These are phyloP conservation scores for Rhipidocladum racemiflorum DNA, from an alignment of 176 grass and related monocot species.

Conservation along the genomic window DNA sequence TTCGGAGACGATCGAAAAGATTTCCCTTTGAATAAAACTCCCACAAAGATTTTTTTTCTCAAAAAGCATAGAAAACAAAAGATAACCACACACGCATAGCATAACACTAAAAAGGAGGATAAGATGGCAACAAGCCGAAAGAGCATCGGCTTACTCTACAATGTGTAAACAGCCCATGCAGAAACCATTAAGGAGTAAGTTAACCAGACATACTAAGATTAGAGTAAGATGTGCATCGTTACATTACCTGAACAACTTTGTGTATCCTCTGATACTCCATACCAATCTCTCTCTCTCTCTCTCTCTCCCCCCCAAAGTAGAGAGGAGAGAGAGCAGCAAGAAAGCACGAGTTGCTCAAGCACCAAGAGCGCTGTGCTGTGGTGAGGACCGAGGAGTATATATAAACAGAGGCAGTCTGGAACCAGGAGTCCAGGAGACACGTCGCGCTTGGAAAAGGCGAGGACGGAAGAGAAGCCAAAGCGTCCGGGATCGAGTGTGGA, in stretches of 20 bases:
- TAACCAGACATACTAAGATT: neutral
- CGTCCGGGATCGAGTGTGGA: conserved; percentile 14
- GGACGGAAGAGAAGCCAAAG: neutral
- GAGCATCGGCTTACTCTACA: neutral
- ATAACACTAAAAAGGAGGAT: neutral
- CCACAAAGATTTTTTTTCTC: neutral
- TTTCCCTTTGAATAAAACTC: neutral
- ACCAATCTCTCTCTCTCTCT: no score
- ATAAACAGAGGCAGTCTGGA: no score
- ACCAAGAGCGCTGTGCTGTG: neutral
- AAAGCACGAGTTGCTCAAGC: neutral
- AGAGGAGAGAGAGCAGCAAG: neutral
- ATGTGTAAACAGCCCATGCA: neutral
- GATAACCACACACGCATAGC: neutral
- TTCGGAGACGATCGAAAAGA: neutral
- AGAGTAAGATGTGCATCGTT: neutral
- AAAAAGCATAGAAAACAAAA: neutral
- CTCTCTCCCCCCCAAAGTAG: neutral
- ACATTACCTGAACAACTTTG: conserved; percentile 74
- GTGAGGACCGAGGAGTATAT: neutral
- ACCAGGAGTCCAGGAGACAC: neutral
- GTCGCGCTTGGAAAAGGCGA: neutral
- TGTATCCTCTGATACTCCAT: conserved; percentile 98
- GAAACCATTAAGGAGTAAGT: neutral
- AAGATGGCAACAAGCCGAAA: neutral